Evolutionary conservation across 75 land plant genomes (phyloP).

Genomic region (Sequoiadendron giganteum): DNA sequence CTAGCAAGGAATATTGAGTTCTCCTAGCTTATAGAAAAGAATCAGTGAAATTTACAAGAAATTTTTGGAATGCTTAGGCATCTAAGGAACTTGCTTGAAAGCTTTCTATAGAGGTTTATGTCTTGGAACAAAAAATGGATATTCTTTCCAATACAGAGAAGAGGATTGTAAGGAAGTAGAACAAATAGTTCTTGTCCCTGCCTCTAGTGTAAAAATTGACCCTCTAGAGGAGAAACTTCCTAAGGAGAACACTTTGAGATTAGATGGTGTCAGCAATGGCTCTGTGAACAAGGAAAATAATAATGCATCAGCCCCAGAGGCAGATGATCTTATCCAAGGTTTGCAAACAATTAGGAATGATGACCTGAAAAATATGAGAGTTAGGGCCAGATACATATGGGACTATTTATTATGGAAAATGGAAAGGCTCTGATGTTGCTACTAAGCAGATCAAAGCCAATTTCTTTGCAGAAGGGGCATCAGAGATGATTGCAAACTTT

Average conservation of each 20-base stretch:
- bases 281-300: slow-evolving; percentile 26
- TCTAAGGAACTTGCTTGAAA: no score
- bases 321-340: slow-evolving; percentile 65
- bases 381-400: slow-evolving; percentile 33
- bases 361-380: slow-evolving; percentile 26
- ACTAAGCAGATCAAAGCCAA: slow-evolving; percentile 36
- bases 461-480: slow-evolving; percentile 14
- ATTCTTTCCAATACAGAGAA: no score
- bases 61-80: no score
- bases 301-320: slow-evolving; percentile 62
- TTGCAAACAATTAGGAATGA: slow-evolving; percentile 39
- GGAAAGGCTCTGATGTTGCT: slow-evolving; percentile 38
- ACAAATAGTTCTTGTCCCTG: neutral
- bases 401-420: slow-evolving; percentile 34
- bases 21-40: no score
- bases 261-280: slow-evolving; percentile 35
- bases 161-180: neutral
- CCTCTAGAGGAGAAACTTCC: neutral
- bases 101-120: no score
- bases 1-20: no score
- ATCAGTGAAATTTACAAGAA: no score
- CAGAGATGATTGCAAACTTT: slow-evolving; percentile 31
- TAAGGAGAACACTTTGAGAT: slow-evolving; percentile 29
- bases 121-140: no score
- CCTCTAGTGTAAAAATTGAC: neutral